phyloP scores from a whole-genome alignment of 2,329 filamentous ascomycete genomes.

The Fusarium buxicola region DNA sequence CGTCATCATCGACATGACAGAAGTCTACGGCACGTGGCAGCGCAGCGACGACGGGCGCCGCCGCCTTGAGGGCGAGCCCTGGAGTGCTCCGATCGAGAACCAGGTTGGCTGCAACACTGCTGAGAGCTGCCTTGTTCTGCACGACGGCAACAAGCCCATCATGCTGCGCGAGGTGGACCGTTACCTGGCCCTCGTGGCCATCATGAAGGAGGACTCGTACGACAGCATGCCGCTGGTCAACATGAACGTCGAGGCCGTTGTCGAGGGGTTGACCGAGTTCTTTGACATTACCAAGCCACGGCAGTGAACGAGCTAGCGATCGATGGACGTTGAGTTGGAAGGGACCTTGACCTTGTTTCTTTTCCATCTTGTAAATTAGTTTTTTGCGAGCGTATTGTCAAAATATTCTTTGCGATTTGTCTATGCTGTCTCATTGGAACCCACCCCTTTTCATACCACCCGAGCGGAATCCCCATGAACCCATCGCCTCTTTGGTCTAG shows the following conservation, averaged over 20 bases:
- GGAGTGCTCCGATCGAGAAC: constrained; percentile 71
- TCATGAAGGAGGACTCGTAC: constrained; percentile 87
- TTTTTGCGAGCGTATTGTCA: constrained; percentile 36
- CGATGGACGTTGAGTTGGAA: background rate
- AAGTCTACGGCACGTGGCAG: constrained; percentile 87
- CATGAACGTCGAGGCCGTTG: constrained; percentile 87
- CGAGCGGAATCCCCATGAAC: too few species aligned
- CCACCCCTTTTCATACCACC: background rate
- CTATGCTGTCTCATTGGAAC: background rate
- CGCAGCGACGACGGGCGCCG: constrained; percentile 66
- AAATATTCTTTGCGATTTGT: constrained; percentile 11
- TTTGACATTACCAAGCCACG: constrained; percentile 77
- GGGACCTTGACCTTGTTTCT: constrained; percentile 2
- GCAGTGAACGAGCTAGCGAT: constrained; percentile 42
- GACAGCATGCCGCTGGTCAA: constrained; percentile 87
- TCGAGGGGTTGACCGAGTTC: constrained; percentile 81
- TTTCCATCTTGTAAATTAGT: constrained; percentile 37
- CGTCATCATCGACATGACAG: constrained; percentile 95
- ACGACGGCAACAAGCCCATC: constrained; percentile 72
- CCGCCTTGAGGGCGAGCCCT: constrained; percentile 68
- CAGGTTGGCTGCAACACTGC: constrained; percentile 74
- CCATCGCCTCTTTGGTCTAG: background rate
- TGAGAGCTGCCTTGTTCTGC: constrained; percentile 75
- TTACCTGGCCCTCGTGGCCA: constrained; percentile 83
- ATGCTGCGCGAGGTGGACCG: constrained; percentile 77